phyloP scores from a whole-genome alignment of 1,284 basidiomycete genomes.

The Cerioporus squamosus region DNA sequence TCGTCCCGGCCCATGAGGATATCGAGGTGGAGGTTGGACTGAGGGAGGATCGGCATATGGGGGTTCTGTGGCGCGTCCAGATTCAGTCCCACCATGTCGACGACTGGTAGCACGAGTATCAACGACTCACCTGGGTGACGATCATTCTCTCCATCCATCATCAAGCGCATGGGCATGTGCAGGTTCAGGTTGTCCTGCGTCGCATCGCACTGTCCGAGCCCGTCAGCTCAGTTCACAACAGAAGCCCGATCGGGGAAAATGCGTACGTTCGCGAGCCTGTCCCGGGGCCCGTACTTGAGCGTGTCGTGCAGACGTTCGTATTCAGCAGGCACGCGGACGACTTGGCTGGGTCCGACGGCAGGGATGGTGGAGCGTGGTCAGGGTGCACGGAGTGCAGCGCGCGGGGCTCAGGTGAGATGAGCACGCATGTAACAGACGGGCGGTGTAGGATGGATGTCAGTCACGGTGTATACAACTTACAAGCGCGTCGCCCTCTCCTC shows the following conservation, averaged over 20 bases:
- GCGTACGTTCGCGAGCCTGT: constrained; percentile 73
- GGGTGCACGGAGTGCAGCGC: too few relatives aligned
- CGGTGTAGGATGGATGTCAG: too few relatives aligned
- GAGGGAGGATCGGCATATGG: constrained; percentile 64
- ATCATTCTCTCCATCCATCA: constrained; percentile 98
- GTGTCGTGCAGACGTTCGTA: constrained; percentile 81
- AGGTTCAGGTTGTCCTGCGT: constrained; percentile 90
- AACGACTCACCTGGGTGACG: constrained; percentile 67
- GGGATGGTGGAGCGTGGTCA: too few relatives aligned
- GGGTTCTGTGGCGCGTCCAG: constrained; percentile 48
- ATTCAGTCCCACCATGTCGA: too few relatives aligned
- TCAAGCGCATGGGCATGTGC: constrained; percentile 83
- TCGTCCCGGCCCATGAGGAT: constrained; percentile 93
- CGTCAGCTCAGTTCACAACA: not conserved
- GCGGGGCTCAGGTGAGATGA: too few relatives aligned
- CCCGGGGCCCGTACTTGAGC: constrained; percentile 73
- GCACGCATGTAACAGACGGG: too few relatives aligned
- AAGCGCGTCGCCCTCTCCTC: too few relatives aligned
- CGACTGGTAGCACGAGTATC: too few relatives aligned
- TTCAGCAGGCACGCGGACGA: constrained; percentile 64
- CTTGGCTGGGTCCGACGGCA: constrained; percentile 64
- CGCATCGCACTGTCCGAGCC: constrained; percentile 78
- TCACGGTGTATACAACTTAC: too few relatives aligned
- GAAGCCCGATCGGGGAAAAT: not conserved
- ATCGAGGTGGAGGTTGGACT: constrained; percentile 86